Conservation (phyloP, 805 yeast species). For the Nakazawaea populi region DNA sequence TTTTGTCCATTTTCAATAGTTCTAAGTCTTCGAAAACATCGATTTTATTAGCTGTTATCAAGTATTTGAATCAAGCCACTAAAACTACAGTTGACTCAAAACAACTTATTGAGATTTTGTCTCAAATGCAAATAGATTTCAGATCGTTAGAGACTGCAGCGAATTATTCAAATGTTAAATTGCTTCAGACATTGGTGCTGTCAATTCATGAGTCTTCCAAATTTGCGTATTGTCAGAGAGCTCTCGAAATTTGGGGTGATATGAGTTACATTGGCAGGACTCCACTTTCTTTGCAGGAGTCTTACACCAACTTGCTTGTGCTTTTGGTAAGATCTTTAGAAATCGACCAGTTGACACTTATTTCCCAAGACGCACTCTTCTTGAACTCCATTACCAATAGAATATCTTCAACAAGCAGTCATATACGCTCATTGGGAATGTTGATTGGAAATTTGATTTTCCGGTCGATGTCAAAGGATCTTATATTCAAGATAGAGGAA, state of each 20-base stretch:
- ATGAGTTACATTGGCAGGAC: background rate
- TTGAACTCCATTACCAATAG: slow-evolving; percentile 47
- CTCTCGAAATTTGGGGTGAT: slow-evolving; percentile 4
- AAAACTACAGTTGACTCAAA: background rate
- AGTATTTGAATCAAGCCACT: background rate
- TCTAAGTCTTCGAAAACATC: background rate
- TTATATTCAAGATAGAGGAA: slow-evolving; percentile 19
- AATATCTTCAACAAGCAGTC: slow-evolving; percentile 41
- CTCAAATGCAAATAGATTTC: background rate
- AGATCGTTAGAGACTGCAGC: background rate
- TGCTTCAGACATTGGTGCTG: background rate
- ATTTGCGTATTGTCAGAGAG: background rate
- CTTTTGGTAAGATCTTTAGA: slow-evolving; percentile 24
- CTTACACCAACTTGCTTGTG: slow-evolving; percentile 41
- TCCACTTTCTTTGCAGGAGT: slow-evolving; percentile 32
- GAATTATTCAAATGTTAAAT: background rate
- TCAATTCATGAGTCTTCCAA: background rate
- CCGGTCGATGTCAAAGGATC: slow-evolving; percentile 19
- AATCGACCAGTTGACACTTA: slow-evolving; percentile 16
- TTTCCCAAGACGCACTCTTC: slow-evolving; percentile 35
- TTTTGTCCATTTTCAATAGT: background rate
- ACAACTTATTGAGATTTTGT: background rate
- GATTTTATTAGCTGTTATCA: background rate
- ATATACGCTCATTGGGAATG: slow-evolving; percentile 49
- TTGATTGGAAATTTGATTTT: slow-evolving; percentile 48